Evolutionary conservation across 1,139 yeast species (phyloP).

Genomic region (Yamadazyma sp.): DNA sequence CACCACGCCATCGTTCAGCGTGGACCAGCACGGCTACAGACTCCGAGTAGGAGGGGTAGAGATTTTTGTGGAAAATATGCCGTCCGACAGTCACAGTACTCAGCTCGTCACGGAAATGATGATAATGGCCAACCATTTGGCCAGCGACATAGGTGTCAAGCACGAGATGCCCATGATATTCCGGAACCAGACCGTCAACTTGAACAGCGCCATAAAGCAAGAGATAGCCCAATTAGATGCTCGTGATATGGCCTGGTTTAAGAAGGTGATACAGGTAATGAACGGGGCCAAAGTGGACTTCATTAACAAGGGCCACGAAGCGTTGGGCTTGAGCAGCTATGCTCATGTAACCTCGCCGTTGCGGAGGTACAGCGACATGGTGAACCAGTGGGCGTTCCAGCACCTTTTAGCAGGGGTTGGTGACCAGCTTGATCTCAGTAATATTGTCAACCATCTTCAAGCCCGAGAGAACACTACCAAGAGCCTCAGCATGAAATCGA

Average conservation of each 20-base stretch:
- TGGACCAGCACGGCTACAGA: constrained; percentile 18
- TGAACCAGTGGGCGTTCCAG: constrained; percentile 65
- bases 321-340: constrained; percentile 64
- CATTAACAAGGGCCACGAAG: constrained; percentile 50
- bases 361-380: constrained; percentile 78
- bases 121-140: constrained; percentile 70
- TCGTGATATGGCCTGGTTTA: constrained; percentile 21
- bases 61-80: constrained; percentile 7
- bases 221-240: constrained; percentile 32
- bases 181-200: constrained; percentile 35
- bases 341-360: constrained; percentile 87
- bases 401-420: background rate
- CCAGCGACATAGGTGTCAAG: constrained; percentile 51
- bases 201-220: constrained; percentile 27
- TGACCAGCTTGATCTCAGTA: constrained; percentile 3
- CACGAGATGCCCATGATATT: constrained; percentile 59
- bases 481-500: constrained; percentile 25
- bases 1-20: background rate
- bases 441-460: constrained; percentile 26
- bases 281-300: constrained; percentile 34
- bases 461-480: constrained; percentile 29
- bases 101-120: constrained; percentile 75
- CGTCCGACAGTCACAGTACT: constrained; percentile 34
- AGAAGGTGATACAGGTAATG: constrained; percentile 24
- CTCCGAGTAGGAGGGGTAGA: constrained; percentile 10